phyloP scores from a whole-genome alignment of 2,329 filamentous ascomycete genomes.

The Seiridium cupressi region DNA sequence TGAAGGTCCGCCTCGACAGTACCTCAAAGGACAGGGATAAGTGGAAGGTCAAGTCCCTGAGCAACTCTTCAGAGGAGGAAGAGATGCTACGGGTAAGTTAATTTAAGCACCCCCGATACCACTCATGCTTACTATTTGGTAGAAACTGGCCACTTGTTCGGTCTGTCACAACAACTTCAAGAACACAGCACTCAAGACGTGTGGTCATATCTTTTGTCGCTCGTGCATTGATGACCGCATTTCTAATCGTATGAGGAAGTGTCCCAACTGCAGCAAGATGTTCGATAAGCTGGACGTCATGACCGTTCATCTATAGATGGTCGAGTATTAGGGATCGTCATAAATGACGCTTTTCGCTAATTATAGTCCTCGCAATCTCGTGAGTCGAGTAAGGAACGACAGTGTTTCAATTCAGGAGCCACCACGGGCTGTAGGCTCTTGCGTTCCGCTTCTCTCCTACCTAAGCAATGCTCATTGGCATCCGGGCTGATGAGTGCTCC shows the following conservation, averaged over 20 bases:
- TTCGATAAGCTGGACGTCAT: conserved; percentile 93
- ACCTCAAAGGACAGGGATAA: conserved; percentile 79
- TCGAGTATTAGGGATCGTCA: not conserved
- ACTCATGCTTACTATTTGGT: conserved; percentile 29
- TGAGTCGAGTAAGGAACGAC: too few species aligned
- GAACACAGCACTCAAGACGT: conserved; percentile 88
- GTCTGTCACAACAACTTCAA: conserved; percentile 94
- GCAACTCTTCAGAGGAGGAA: conserved; percentile 78
- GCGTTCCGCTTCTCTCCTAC: too few species aligned
- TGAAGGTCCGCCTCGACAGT: conserved; percentile 75
- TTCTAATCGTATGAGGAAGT: conserved; percentile 88
- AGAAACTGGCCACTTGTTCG: conserved; percentile 81
- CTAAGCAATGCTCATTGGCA: too few species aligned
- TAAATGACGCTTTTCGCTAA: too few species aligned
- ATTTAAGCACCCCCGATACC: not conserved
- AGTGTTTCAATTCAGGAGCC: too few species aligned
- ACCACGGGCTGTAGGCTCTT: too few species aligned
- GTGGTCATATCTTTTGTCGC: conserved; percentile 92
- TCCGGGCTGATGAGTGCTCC: too few species aligned
- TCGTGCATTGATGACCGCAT: conserved; percentile 88
- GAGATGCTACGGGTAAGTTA: conserved; percentile 79
- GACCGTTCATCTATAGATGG: conserved; percentile 55
- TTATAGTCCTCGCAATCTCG: too few species aligned
- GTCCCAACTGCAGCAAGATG: conserved; percentile 86
- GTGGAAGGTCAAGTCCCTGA: conserved; percentile 80